Evolutionary conservation across 2,329 filamentous ascomycete genomes (phyloP).

Genomic region (Lojkania enalia): DNA sequence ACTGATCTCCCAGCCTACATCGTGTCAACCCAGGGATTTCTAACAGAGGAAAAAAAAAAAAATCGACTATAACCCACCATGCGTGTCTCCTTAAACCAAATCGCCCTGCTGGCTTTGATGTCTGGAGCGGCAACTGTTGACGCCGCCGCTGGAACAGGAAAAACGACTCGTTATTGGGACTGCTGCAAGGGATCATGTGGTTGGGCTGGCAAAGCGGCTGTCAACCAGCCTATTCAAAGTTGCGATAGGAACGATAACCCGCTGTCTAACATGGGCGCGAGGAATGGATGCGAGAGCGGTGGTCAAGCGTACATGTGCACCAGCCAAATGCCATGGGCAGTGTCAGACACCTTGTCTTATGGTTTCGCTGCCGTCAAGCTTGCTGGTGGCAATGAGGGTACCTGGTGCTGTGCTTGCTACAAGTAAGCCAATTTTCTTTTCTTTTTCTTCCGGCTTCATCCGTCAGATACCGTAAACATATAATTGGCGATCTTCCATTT

Average conservation of each 20-base stretch:
- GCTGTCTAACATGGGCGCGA: constrained; percentile 55
- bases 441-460: too few species aligned
- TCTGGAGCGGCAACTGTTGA: constrained; percentile 31
- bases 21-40: constrained; percentile 8
- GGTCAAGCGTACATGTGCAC: constrained; percentile 63
- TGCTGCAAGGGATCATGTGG: constrained; percentile 72
- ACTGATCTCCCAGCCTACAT: constrained; percentile 6
- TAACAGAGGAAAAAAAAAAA: too few species aligned
- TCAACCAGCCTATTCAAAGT: constrained; percentile 56
- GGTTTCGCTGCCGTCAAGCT: constrained; percentile 67
- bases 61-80: constrained; percentile 14
- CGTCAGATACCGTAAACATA: too few species aligned
- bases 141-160: constrained; percentile 32
- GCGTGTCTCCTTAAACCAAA: constrained; percentile 34
- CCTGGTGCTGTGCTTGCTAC: constrained; percentile 69
- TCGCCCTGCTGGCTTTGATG: constrained; percentile 31
- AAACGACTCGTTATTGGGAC: constrained; percentile 53
- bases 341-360: constrained; percentile 62
- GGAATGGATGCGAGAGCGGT: constrained; percentile 58
- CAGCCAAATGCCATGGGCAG: constrained; percentile 64
- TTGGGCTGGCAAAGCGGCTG: constrained; percentile 60
- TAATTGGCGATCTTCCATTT: too few species aligned
- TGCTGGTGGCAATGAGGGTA: constrained; percentile 55
- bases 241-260: constrained; percentile 62
- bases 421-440: constrained; percentile 41